Evolutionary conservation across 495 filamentous ascomycete genomes (phyloP), one percentile per base, ranked within the genome.

Genomic region (Aspergillus nidulans): DNA sequence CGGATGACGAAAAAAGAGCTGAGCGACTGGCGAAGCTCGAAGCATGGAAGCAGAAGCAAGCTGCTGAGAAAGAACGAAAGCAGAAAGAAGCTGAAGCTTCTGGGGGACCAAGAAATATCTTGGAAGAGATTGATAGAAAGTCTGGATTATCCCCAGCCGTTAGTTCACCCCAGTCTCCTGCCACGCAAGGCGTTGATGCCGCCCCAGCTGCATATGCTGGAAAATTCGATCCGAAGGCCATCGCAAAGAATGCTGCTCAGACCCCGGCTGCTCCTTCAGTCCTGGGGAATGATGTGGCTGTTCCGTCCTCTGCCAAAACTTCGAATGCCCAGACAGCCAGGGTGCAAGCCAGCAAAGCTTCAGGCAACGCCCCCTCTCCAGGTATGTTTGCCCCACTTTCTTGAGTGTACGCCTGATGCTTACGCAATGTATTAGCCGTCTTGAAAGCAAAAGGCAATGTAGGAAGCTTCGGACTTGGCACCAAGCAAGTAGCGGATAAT

Each of bases 1-100:
- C 86, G 16, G 90, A 92, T 56, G 87, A 88, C 51, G 87, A 94
- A 38, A 92, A 94, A 65, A 89, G 91, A 63, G 88, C 85, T 42
- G 89, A 95, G 66, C 76, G 88, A 47, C 77, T 92, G 30, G 89
- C 91, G 25, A 92, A 91, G 56, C 67, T 96, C 28, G 88, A 92
- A 68, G 89, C 90, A 58, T 95, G 91, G 91, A 96, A 95, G 69
- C 85, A 88, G 67, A 94, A 95, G 61, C 87, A 90, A 57, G 82
- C 81, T 16, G 90, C 88, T 34, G 83, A 91, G 62, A 86, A 88
- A 59, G 88, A 88, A 63, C 80, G 80, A 44, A 91, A 90, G 61
- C 85, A 89, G 66, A 85, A 85, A 52, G 85, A 85, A 60, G 74
- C 83, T n/a, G 74, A 71, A 20, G 79, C 77, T 6, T 69, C 79